Evolutionary conservation across 768 basidiomycete genomes (phyloP), one percentile per base, ranked within the genome.

Genomic region (Amanita subjunquillea): DNA sequence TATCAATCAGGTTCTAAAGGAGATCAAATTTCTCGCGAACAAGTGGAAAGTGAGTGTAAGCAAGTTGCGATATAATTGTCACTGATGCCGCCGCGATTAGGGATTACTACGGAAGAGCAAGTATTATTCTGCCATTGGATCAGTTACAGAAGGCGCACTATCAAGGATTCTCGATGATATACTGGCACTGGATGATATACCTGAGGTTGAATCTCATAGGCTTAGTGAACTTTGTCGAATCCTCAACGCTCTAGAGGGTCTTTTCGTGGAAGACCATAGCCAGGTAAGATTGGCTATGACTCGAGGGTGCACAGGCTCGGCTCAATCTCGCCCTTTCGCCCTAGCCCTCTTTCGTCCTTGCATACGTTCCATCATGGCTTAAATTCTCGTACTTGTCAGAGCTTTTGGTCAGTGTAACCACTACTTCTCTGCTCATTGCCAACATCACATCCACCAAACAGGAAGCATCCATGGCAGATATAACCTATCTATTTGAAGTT

Each of bases 311-410:
- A 27, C 39, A 30, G 17, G 7, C 29, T n/a, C 13, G 12, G 27
- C n/a, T 30, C 15, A 46, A 29, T 17, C n/a, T 41, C 40, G 40
- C 20, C 13, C 6, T 44, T 12, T n/a, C 17, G 48, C 43, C 15
- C n/a, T 41, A 87, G 79, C 75, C 84, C 17, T 85, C 89, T 0
- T 82, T 87, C 45, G 82, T 91, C 6, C 86, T 85, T 0, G 82
- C 81, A 0, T 91, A 90, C 57, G 89, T 94, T n/a, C 87, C 90
- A 1, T 84, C 81, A 10, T 97, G 94, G 94, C 73, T 96, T 59
- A 95, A 95, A 66, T 95, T 90, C 66, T 91, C 87, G 17, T 97
- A 97, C 66, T 74, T 96, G 4, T 90, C 90, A 2, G 93, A 96
- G 65, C 76, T 97, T 10, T 65, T 97, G 74, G 92, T 93, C 55